Conservation (phyloP, 441 rosid species). For the Populus hybrid region DNA sequence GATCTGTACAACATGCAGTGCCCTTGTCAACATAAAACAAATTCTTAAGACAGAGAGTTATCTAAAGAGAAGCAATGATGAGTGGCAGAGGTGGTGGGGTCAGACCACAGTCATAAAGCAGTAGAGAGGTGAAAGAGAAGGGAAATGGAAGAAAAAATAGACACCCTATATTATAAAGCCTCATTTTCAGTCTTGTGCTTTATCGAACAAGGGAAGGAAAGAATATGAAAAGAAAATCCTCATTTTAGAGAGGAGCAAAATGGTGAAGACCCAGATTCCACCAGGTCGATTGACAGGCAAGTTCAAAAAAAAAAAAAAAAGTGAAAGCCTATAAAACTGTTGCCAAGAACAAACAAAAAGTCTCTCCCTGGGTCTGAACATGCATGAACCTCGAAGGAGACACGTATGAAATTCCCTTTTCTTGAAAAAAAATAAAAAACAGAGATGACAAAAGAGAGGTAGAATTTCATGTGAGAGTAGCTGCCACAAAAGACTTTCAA, state of each 20-base stretch:
- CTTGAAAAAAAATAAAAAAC: not conserved
- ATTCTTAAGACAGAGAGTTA: constrained; percentile 4
- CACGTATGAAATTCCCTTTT: constrained; percentile 15
- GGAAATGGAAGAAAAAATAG: not conserved
- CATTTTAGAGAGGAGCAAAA: constrained; percentile 18
- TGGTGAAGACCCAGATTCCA: constrained; percentile 20
- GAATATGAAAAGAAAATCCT: not conserved
- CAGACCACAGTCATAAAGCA: not conserved
- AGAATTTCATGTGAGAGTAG: constrained; percentile 39
- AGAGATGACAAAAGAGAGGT: constrained; percentile 60
- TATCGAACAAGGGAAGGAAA: too few species aligned
- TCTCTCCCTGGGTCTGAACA: constrained; percentile 18
- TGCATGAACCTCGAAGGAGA: constrained; percentile 31
- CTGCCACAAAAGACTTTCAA: constrained; percentile 32
- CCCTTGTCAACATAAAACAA: constrained; percentile 3
- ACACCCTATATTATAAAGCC: not conserved
- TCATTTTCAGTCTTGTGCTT: too few species aligned
- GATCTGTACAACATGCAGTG: constrained; percentile 12
- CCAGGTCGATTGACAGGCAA: constrained; percentile 2
- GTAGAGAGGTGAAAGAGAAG: too few species aligned
- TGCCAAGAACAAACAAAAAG: not conserved
- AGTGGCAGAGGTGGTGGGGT: constrained; percentile 31
- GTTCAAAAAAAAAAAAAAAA: not conserved
- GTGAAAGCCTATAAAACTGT: too few species aligned
- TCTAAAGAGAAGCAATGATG: constrained; percentile 28